Conservation (phyloP, 192 early-diverging fungal species). For the Backusella psychrophila region DNA sequence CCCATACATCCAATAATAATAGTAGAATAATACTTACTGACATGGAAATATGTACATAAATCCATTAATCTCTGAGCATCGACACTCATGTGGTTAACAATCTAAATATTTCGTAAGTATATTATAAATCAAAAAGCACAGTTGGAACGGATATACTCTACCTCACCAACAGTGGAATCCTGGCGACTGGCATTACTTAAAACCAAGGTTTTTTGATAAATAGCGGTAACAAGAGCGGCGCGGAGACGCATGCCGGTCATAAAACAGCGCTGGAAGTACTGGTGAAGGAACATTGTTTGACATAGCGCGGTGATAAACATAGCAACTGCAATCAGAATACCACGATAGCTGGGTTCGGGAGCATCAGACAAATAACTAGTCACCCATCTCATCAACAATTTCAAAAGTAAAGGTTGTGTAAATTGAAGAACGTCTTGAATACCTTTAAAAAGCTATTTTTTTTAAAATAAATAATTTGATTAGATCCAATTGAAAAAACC, state of each 20-base stretch:
- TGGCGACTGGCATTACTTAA: slow-evolving; percentile 81
- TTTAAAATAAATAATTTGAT: background rate
- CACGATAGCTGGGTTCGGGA: slow-evolving; percentile 66
- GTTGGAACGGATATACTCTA: slow-evolving; percentile 43
- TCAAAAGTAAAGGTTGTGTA: slow-evolving; percentile 76
- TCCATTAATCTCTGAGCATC: slow-evolving; percentile 65
- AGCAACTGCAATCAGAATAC: slow-evolving; percentile 74
- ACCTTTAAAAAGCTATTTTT: slow-evolving; percentile 66
- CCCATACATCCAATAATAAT: background rate
- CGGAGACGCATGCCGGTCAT: slow-evolving; percentile 72
- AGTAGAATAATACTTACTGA: slow-evolving; percentile 27
- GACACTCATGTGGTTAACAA: slow-evolving; percentile 64
- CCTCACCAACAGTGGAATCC: slow-evolving; percentile 75
- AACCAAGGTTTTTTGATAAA: slow-evolving; percentile 82
- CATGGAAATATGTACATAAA: slow-evolving; percentile 69
- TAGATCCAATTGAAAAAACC: background rate
- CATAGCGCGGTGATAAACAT: slow-evolving; percentile 76
- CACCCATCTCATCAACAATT: slow-evolving; percentile 65
- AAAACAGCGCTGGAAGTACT: slow-evolving; percentile 86
- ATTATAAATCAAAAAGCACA: background rate
- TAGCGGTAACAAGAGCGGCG: slow-evolving; percentile 73
- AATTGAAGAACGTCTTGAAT: slow-evolving; percentile 75
- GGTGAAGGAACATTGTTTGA: slow-evolving; percentile 83
- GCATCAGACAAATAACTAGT: slow-evolving; percentile 53
- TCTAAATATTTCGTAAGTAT: slow-evolving; percentile 16